These are phyloP conservation scores for Amphibolis antarctica DNA, from an alignment of 106 monocot species.

Conservation along the genomic window DNA sequence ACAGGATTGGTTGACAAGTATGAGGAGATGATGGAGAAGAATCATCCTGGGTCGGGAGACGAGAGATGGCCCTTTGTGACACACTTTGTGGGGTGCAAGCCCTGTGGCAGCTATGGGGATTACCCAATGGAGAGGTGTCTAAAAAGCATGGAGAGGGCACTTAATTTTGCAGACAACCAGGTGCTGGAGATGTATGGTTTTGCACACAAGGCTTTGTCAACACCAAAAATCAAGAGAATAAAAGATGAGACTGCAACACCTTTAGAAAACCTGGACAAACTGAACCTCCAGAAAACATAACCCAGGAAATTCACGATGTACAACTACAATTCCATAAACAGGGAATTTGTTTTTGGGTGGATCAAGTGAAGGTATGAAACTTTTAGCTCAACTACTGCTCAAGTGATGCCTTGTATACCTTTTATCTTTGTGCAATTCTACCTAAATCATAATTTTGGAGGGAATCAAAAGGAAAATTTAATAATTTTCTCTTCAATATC, in stretches of 20 bases:
- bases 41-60: conserved; percentile 55
- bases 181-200: conserved; percentile 57
- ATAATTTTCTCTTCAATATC: neutral
- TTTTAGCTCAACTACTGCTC: neutral
- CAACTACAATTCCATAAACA: neutral
- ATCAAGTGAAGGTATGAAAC: neutral
- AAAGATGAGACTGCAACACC: conserved; percentile 32
- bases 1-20: conserved; percentile 50
- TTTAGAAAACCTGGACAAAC: conserved; percentile 20
- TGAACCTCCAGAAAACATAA: conserved; percentile 1
- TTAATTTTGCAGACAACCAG: conserved; percentile 80
- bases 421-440: neutral
- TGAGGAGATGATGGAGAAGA: conserved; percentile 61
- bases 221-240: conserved; percentile 38
- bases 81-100: conserved; percentile 68
- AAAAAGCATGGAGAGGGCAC: conserved; percentile 57
- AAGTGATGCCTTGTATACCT: neutral
- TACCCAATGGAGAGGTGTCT: conserved; percentile 52
- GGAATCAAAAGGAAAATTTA: neutral
- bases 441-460: neutral
- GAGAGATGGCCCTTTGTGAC: conserved; percentile 66
- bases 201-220: conserved; percentile 36
- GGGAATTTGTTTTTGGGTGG: neutral
- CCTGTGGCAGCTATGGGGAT: conserved; percentile 59
- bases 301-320: neutral